These are phyloP conservation scores for Pseudotulostoma volvatum DNA, from an alignment of 495 filamentous ascomycete species.

Conservation along the genomic window DNA sequence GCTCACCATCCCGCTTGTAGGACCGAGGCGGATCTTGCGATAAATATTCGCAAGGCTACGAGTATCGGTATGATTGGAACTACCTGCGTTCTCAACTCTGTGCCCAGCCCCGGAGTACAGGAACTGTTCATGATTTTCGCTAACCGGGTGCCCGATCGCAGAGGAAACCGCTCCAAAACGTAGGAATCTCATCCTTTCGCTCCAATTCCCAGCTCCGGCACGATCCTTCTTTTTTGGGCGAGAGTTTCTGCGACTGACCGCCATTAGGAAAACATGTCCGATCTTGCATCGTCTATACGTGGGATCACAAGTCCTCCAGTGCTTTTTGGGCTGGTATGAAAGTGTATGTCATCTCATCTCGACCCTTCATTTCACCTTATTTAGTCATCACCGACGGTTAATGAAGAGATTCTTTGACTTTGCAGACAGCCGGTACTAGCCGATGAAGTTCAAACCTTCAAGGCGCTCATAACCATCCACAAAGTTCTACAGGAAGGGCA, in stretches of 20 bases:
- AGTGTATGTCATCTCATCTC: slow-evolving; percentile 44
- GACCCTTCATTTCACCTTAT: background rate
- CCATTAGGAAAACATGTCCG: slow-evolving; percentile 79
- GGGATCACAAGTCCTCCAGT: slow-evolving; percentile 94
- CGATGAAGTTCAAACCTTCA: slow-evolving; percentile 90
- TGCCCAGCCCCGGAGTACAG: background rate
- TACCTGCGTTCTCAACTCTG: slow-evolving; percentile 1
- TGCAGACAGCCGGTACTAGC: slow-evolving; percentile 80
- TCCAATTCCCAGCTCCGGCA: too few relatives aligned
- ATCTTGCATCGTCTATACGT: slow-evolving; percentile 95
- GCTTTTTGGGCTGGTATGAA: slow-evolving; percentile 99
- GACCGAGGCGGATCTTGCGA: slow-evolving; percentile 81
- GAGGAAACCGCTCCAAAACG: slow-evolving; percentile 95
- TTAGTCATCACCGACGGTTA: background rate
- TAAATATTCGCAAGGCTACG: slow-evolving; percentile 94
- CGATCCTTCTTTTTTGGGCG: slow-evolving; percentile 4
- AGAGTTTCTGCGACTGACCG: background rate
- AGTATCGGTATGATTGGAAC: slow-evolving; percentile 54
- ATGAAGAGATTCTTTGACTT: slow-evolving; percentile 1
- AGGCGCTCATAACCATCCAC: slow-evolving; percentile 81
- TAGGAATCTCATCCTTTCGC: slow-evolving; percentile 16
- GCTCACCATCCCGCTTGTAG: too few relatives aligned
- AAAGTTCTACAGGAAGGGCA: slow-evolving; percentile 96
- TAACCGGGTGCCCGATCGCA: slow-evolving; percentile 8
- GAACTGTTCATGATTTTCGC: background rate